Percentiles rank a stretch among this genome's conserved stretches.
phyloP scores from a whole-genome alignment of 169 alveolate species.

The Condylostoma magnum region DNA sequence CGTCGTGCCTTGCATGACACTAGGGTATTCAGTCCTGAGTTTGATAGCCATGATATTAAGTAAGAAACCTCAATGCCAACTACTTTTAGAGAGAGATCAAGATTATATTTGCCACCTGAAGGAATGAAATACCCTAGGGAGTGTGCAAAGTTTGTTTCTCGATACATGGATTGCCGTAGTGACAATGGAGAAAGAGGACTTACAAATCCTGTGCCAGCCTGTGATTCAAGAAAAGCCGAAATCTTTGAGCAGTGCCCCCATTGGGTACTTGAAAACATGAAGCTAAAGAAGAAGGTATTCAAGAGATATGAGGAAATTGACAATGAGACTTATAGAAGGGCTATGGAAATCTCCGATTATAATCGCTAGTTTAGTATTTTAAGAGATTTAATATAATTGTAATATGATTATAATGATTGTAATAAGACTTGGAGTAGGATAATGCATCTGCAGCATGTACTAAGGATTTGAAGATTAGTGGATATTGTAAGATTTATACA shows the following conservation, averaged over 20 bases:
- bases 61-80: not conserved
- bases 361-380: too few species aligned
- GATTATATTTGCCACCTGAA: constrained; percentile 3
- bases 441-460: too few species aligned
- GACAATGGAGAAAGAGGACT: not conserved
- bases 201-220: constrained; percentile 20
- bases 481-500: too few species aligned
- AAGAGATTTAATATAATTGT: too few species aligned
- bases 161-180: not conserved
- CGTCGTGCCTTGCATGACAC: not conserved
- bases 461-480: too few species aligned
- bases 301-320: constrained; percentile 60
- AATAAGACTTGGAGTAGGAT: too few species aligned
- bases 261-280: constrained; percentile 59
- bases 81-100: not conserved
- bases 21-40: not conserved
- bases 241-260: constrained; percentile 72
- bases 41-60: constrained; percentile 7
- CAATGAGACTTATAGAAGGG: constrained; percentile 63
- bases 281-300: constrained; percentile 51
- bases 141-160: constrained; percentile 21
- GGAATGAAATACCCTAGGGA: constrained; percentile 18
- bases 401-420: too few species aligned
- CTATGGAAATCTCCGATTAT: constrained; percentile 66
- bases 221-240: not conserved